Evolutionary conservation across 129 eudicot species (phyloP).

Genomic region (Chrysanthemum lavandulifolium): DNA sequence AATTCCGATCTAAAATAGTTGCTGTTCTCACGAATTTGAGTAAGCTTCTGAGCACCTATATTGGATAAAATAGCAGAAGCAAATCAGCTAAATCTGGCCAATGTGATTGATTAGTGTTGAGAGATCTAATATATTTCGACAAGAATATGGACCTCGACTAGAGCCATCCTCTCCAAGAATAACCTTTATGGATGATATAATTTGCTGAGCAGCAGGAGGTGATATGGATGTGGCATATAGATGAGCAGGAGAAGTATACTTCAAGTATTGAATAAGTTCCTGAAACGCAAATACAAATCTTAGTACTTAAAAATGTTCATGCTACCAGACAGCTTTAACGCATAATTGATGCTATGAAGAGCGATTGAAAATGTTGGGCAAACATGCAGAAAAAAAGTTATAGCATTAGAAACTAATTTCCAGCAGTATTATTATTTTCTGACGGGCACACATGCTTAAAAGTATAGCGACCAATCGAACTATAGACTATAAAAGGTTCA

Average conservation of each 20-base stretch:
- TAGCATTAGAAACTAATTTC: background rate
- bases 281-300: slow-evolving; percentile 25
- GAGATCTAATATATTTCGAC: background rate
- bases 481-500: too few relatives aligned
- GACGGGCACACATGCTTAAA: background rate
- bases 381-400: slow-evolving; percentile 7
- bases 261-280: slow-evolving; percentile 87
- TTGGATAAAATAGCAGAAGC: slow-evolving; percentile 6
- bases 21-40: slow-evolving; percentile 90
- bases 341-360: background rate
- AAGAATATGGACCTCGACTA: slow-evolving; percentile 63
- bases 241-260: slow-evolving; percentile 89
- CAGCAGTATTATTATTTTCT: slow-evolving; percentile 5
- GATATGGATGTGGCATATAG: slow-evolving; percentile 90
- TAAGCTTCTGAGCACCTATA: slow-evolving; percentile 93
- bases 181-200: slow-evolving; percentile 83
- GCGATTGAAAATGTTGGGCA: background rate
- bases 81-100: background rate
- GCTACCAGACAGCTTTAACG: background rate
- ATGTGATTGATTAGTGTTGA: background rate
- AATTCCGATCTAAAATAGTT: slow-evolving; percentile 91
- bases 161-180: slow-evolving; percentile 96
- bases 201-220: slow-evolving; percentile 97
- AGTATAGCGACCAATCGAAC: too few relatives aligned
- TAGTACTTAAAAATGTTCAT: background rate